Conservation (phyloP, 768 basidiomycete species). For the Tubosaeta sp. region DNA sequence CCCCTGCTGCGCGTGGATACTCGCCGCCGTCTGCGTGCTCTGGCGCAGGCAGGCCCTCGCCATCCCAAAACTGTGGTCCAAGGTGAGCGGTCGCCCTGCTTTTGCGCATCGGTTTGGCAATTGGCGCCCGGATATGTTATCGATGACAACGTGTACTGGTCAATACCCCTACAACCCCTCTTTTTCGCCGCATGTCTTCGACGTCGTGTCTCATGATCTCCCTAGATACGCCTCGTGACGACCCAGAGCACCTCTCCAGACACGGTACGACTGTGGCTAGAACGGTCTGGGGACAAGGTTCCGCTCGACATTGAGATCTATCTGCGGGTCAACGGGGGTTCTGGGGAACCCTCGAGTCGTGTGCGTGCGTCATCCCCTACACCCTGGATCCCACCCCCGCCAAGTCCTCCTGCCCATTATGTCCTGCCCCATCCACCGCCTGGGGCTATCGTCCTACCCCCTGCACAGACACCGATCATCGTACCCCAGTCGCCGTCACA, state of each 20-base stretch:
- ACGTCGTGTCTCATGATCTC: background rate
- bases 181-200: background rate
- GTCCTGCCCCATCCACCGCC: constrained; percentile 31
- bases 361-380: constrained; percentile 28
- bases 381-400: constrained; percentile 29
- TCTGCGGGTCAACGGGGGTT: constrained; percentile 46
- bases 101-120: background rate
- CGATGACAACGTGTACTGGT: constrained; percentile 14
- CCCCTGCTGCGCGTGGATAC: constrained; percentile 73
- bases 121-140: constrained; percentile 18
- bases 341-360: constrained; percentile 20
- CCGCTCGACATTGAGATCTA: constrained; percentile 81
- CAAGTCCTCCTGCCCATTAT: constrained; percentile 36
- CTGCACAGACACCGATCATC: constrained; percentile 41
- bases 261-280: constrained; percentile 78
- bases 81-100: constrained; percentile 43
- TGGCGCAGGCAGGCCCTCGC: constrained; percentile 65
- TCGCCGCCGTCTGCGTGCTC: constrained; percentile 60
- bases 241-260: constrained; percentile 69
- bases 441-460: constrained; percentile 30
- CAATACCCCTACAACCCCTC: background rate
- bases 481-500: constrained; percentile 42
- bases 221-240: constrained; percentile 69
- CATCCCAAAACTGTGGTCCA: constrained; percentile 74
- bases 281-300: constrained; percentile 65